Evolutionary conservation across 148 eudicot species (phyloP).

Genomic region (Rhododendron kiyosumense): DNA sequence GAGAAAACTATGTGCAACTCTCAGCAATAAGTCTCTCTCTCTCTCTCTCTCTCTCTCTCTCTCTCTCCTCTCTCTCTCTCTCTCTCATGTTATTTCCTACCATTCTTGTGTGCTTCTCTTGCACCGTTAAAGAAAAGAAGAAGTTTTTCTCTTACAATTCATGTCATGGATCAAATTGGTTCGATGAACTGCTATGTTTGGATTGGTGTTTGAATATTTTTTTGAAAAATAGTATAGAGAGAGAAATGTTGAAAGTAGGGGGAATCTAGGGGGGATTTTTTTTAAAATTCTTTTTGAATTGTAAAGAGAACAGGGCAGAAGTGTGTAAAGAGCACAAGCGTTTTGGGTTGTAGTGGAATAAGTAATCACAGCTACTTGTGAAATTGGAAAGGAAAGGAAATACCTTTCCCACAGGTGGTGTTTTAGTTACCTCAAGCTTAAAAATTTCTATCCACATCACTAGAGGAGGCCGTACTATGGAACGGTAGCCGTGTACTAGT

Average conservation of each 20-base stretch:
- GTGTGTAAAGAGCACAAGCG: neutral
- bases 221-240: too few species aligned
- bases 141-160: neutral
- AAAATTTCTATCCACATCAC: neutral
- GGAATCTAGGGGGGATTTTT: too few species aligned
- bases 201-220: too few species aligned
- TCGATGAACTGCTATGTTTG: too few species aligned
- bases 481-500: neutral
- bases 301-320: too few species aligned
- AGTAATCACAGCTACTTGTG: neutral
- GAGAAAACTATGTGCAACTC: neutral
- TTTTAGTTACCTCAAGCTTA: neutral
- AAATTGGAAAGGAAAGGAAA: neutral
- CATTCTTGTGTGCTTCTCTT: too few species aligned
- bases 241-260: too few species aligned
- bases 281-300: too few species aligned
- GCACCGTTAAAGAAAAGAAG: too few species aligned
- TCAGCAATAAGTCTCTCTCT: neutral
- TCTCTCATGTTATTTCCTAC: neutral
- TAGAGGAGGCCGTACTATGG: neutral
- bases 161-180: neutral
- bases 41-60: too few species aligned
- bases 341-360: neutral
- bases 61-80: too few species aligned
- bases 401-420: neutral